A percentile compares a stretch with the other conserved stretches of the same genome.
Evolutionary conservation across 129 eudicot species (phyloP).

Genomic region (Pittosporum tobira): DNA sequence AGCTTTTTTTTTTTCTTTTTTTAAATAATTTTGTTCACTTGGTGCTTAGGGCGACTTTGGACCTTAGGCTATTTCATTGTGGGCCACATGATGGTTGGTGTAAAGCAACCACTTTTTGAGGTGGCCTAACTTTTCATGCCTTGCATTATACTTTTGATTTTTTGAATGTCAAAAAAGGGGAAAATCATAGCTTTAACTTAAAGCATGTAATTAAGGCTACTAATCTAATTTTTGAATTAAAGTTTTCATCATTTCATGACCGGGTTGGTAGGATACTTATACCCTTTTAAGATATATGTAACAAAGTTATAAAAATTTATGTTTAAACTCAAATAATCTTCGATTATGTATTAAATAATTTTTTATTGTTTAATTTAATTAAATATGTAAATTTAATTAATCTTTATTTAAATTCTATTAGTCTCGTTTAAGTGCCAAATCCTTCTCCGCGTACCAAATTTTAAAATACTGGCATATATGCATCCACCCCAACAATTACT

Average conservation of each 20-base stretch:
- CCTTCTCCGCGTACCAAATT: no score
- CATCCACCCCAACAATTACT: no score
- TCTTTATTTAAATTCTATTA: no score
- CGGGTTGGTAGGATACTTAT: background rate
- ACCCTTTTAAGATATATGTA: background rate
- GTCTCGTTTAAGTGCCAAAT: no score
- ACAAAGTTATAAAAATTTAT: no score
- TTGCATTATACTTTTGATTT: conserved; percentile 17
- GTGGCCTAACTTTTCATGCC: conserved; percentile 10
- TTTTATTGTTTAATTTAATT: no score
- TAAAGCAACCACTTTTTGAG: background rate
- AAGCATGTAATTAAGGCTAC: no score
- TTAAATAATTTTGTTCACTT: background rate
- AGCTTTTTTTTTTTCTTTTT: no score
- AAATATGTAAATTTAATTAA: no score
- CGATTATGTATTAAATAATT: no score
- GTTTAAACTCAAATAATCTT: no score
- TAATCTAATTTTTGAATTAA: conserved; percentile 25
- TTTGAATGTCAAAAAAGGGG: background rate
- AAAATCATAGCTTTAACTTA: conserved; percentile 16
- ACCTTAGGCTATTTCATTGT: background rate
- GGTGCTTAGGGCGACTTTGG: background rate
- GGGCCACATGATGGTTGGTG: background rate
- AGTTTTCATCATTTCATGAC: conserved; percentile 12
- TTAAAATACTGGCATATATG: no score